These are phyloP conservation scores for Pyrenula aspistea DNA, from an alignment of 495 filamentous ascomycete genomes.

Conservation along the genomic window DNA sequence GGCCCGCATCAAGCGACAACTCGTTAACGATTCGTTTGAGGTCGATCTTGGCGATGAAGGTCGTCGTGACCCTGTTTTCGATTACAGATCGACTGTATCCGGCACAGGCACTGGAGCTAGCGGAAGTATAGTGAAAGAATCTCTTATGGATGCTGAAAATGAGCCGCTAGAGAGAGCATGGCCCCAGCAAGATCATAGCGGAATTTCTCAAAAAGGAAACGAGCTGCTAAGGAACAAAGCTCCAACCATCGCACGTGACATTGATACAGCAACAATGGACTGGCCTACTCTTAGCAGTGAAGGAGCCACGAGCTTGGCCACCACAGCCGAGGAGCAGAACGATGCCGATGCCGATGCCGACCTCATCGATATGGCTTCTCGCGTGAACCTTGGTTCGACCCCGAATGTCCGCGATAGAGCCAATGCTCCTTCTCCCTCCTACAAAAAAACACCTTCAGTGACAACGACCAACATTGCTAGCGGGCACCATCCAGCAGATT, in stretches of 20 bases:
- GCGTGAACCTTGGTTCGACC: not conserved
- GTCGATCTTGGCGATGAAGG: not conserved
- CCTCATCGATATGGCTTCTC: not conserved
- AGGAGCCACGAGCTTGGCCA: not conserved
- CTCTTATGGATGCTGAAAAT: not conserved
- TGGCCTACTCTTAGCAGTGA: not conserved
- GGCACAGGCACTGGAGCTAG: not conserved
- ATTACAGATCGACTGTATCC: not conserved
- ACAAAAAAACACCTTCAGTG: too few relatives aligned
- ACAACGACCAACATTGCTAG: too few relatives aligned
- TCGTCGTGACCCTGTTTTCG: not conserved
- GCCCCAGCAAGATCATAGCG: not conserved
- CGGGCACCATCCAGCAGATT: too few relatives aligned
- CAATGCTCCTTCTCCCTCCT: not conserved
- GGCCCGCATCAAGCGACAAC: conserved; percentile 17
- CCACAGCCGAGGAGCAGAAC: not conserved
- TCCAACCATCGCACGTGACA: not conserved
- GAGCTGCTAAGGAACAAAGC: not conserved
- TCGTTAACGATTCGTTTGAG: not conserved
- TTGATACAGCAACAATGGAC: not conserved
- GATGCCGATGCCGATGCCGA: not conserved
- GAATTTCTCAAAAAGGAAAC: not conserved
- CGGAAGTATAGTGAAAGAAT: not conserved
- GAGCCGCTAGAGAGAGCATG: not conserved
- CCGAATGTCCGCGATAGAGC: not conserved